phyloP scores from a whole-genome alignment of 768 basidiomycete species.

The Macrocybe gigantea region DNA sequence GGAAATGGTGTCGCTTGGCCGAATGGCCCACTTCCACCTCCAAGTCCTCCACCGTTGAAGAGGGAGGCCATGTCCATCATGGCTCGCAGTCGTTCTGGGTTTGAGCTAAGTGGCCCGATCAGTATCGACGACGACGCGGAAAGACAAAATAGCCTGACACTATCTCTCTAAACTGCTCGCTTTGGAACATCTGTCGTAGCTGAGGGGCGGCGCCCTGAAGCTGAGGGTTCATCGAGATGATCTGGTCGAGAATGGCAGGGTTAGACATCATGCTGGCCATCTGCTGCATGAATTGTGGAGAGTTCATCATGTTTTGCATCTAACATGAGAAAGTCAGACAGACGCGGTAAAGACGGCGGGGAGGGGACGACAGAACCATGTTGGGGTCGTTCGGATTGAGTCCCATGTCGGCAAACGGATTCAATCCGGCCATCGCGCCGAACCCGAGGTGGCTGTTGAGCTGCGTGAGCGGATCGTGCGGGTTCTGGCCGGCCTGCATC shows the following conservation, averaged over 20 bases:
- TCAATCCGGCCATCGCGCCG: constrained; percentile 78
- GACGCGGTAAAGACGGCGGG: neutral
- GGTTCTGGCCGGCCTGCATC: constrained; percentile 91
- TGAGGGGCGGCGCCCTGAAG: constrained; percentile 73
- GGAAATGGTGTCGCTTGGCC: constrained; percentile 35
- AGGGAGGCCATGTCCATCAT: constrained; percentile 71
- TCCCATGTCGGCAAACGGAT: constrained; percentile 91
- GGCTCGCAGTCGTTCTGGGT: constrained; percentile 69
- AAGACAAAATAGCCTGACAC: constrained; percentile 42
- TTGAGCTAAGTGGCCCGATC: constrained; percentile 39
- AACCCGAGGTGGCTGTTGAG: constrained; percentile 75
- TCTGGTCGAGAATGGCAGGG: constrained; percentile 83
- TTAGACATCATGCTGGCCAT: constrained; percentile 86
- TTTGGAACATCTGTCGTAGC: constrained; percentile 73
- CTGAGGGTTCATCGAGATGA: constrained; percentile 80
- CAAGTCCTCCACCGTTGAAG: constrained; percentile 33
- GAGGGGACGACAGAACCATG: constrained; percentile 50
- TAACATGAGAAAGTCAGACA: constrained; percentile 20
- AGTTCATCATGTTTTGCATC: constrained; percentile 83
- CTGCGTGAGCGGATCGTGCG: constrained; percentile 78
- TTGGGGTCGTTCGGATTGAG: constrained; percentile 91
- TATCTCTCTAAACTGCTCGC: constrained; percentile 68
- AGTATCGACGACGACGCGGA: neutral
- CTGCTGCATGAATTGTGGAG: constrained; percentile 79
- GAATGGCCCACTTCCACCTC: constrained; percentile 6